Evolutionary conservation across 495 filamentous ascomycete species (phyloP), one percentile per base, ranked within the genome.

Genomic region (Xylaria palmicola): DNA sequence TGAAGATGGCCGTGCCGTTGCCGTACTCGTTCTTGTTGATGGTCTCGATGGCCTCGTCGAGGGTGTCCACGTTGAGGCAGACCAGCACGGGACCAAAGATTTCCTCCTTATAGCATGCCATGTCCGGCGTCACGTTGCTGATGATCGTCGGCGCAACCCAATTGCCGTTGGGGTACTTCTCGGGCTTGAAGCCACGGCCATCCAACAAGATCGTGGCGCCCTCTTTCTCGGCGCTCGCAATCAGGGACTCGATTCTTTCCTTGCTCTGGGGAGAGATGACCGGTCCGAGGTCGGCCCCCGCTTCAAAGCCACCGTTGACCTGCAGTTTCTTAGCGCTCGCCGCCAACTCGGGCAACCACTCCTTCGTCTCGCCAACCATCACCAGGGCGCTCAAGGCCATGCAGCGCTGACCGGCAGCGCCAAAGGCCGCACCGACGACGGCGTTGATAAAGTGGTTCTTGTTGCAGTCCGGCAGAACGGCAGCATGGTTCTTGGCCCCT

Each of bases 401-500:
- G 75, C 94, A 99, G 45, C 94, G 84, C 82, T 99, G 94, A 39
- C 94, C 94, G 59, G 94, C 94, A 68, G 94, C 94, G 63, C 94
- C 94, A 65, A 98, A 99, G 20, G 94, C 94, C 57, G 94, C 94
- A 47, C 94, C 94, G 13, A 91, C 86, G 69, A 99, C 92, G 15
- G 93, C 90, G 72, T 97, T 97, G 57, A 99, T 77, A 60, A 95
- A 88, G 29, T 97, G 93, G 77, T 98, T 97, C 85, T 97, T 97
- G 80, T 97, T 97, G 78, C 88, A 90, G 79, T 99, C 94, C 1
- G 95, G 94, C 62, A 98, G 83, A 22, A 99, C 87, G 30, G 91
- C 90, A 24, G 93, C 93, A 73, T 99, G 94, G 82, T 99, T 99
- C 85, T 99, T 99, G 43, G 94, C 94, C 22, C 94, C 94, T 54